These are phyloP conservation scores for Clathrus columnatus DNA, from an alignment of 768 basidiomycete genomes.

Conservation along the genomic window DNA sequence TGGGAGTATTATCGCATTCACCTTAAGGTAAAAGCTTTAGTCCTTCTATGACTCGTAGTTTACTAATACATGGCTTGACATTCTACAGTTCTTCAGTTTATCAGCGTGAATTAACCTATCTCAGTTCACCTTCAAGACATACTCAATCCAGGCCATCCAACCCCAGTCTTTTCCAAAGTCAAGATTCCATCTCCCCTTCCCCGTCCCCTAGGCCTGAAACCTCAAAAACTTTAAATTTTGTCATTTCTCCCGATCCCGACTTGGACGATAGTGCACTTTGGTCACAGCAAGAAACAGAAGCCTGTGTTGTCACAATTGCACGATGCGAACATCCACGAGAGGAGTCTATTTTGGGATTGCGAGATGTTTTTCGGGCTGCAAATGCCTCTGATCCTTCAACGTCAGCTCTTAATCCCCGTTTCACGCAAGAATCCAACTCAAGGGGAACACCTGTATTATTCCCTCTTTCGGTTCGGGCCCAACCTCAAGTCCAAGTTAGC, in stretches of 20 bases:
- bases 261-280: slow-evolving; percentile 36
- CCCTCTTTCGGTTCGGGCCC: slow-evolving; percentile 43
- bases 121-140: slow-evolving; percentile 14
- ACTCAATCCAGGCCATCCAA: slow-evolving; percentile 1
- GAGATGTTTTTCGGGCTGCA: slow-evolving; percentile 55
- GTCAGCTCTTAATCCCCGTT: slow-evolving; percentile 2
- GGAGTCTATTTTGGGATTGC: slow-evolving; percentile 45
- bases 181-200: no score
- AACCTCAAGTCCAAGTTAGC: slow-evolving; percentile 49
- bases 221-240: slow-evolving; percentile 37
- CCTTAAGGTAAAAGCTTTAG: slow-evolving; percentile 42
- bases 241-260: slow-evolving; percentile 48
- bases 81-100: slow-evolving; percentile 42
- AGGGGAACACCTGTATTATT: background rate
- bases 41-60: background rate
- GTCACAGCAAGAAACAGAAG: slow-evolving; percentile 45
- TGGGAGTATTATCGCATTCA: slow-evolving; percentile 75
- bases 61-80: slow-evolving; percentile 2
- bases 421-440: slow-evolving; percentile 2
- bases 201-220: no score
- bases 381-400: slow-evolving; percentile 26
- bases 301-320: slow-evolving; percentile 49
- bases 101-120: slow-evolving; percentile 29
- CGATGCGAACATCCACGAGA: slow-evolving; percentile 60
- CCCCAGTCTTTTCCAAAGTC: slow-evolving; percentile 5